A percentile compares a stretch with the other conserved stretches of the same genome.
Evolutionary conservation across 495 filamentous ascomycete genomes (phyloP).

Genomic region (Aspergillus ellipticus): DNA sequence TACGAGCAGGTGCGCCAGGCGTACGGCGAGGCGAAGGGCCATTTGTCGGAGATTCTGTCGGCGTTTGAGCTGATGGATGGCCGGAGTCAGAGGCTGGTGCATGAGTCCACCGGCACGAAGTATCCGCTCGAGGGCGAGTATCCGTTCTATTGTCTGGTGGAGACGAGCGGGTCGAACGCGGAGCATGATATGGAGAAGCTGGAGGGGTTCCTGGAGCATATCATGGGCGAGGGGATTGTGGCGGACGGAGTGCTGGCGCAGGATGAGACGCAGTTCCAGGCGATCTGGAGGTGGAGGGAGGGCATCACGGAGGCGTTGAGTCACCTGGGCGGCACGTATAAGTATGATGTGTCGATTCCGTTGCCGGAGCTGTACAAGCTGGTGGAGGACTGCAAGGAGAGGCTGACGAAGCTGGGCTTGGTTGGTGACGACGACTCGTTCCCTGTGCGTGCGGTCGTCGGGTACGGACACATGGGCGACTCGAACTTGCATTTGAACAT

Average conservation of each 20-base stretch:
- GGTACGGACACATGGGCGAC: constrained; percentile 98
- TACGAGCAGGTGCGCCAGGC: constrained; percentile 82
- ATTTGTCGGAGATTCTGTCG: constrained; percentile 90
- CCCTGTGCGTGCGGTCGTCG: constrained; percentile 85
- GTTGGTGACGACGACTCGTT: constrained; percentile 72
- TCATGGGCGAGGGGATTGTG: constrained; percentile 82
- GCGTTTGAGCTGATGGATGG: constrained; percentile 98
- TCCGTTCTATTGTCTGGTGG: constrained; percentile 94
- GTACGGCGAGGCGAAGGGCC: constrained; percentile 80
- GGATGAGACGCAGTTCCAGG: constrained; percentile 81
- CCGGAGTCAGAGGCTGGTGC: constrained; percentile 70
- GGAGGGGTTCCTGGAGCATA: constrained; percentile 77
- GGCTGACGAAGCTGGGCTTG: constrained; percentile 67
- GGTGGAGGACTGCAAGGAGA: constrained; percentile 75
- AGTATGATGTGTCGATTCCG: constrained; percentile 96
- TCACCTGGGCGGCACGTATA: constrained; percentile 94
- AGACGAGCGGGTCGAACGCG: constrained; percentile 89
- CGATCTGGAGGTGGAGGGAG: constrained; percentile 91
- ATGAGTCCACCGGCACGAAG: constrained; percentile 68
- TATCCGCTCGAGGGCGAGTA: constrained; percentile 74
- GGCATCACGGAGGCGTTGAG: constrained; percentile 83
- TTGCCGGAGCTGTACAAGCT: constrained; percentile 81
- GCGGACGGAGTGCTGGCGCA: constrained; percentile 85
- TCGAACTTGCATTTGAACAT: constrained; percentile 93
- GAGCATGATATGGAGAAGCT: constrained; percentile 92